Conservation (phyloP, 2,329 filamentous ascomycete genomes). For the Fusarium transvaalense region DNA sequence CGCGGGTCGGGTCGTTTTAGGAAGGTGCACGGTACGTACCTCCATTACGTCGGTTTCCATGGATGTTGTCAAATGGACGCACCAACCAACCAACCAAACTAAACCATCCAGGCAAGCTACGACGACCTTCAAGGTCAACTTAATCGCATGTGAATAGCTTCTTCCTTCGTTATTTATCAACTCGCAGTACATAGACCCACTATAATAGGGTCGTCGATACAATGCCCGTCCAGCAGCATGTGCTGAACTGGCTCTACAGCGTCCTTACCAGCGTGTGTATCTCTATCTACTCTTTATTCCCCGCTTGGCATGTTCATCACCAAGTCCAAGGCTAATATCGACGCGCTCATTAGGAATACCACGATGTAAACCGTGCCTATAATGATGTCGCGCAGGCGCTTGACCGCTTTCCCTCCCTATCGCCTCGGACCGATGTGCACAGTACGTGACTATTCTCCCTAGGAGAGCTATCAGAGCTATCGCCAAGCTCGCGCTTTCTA, state of each 20-base stretch:
- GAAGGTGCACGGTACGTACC: slow-evolving; percentile 41
- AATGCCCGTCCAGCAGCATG: slow-evolving; percentile 85
- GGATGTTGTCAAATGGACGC: slow-evolving; percentile 24
- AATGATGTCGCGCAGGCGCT: slow-evolving; percentile 89
- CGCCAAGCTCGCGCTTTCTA: slow-evolving; percentile 24
- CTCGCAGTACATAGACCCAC: background rate
- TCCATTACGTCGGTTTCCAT: slow-evolving; percentile 40
- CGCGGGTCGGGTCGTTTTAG: slow-evolving; percentile 30
- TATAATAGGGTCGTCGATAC: slow-evolving; percentile 41
- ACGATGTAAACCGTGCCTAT: slow-evolving; percentile 92
- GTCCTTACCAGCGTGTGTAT: slow-evolving; percentile 79
- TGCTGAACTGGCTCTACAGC: slow-evolving; percentile 95
- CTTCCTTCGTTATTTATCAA: background rate
- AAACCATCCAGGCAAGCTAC: slow-evolving; percentile 36
- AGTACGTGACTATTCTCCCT: slow-evolving; percentile 72
- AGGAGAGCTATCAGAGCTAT: slow-evolving; percentile 48
- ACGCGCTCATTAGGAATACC: slow-evolving; percentile 78
- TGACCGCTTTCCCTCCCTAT: slow-evolving; percentile 81
- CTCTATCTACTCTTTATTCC: slow-evolving; percentile 12
- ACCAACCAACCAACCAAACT: slow-evolving; percentile 24
- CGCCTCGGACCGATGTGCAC: slow-evolving; percentile 92
- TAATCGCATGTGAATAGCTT: slow-evolving; percentile 28
- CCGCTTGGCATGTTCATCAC: slow-evolving; percentile 14
- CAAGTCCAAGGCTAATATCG: slow-evolving; percentile 22
- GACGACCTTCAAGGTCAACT: slow-evolving; percentile 33